Evolutionary conservation across 306 rosid species (phyloP).

Genomic region (Sicyos baderoa): DNA sequence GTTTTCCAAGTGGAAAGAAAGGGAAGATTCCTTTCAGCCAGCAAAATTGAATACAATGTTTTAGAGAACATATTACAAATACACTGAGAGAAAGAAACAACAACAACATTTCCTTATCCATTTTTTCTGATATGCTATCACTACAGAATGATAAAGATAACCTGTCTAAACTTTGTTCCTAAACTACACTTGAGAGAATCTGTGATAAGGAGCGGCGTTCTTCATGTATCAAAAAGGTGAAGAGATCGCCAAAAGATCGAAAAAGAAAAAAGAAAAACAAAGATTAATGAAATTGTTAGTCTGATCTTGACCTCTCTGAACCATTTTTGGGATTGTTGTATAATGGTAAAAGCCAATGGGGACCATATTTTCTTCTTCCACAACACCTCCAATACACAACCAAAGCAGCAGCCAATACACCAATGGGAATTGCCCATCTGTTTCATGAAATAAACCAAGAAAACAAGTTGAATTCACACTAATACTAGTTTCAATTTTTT

Average conservation of each 20-base stretch:
- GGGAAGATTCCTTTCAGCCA: not conserved
- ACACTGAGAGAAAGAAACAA: not conserved
- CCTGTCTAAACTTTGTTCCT: constrained; percentile 8
- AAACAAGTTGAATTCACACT: not conserved
- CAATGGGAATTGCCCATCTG: constrained; percentile 98
- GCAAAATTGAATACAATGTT: constrained; percentile 6
- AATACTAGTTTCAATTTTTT: too few species aligned
- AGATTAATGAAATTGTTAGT: constrained; percentile 29
- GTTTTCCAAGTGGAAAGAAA: not conserved
- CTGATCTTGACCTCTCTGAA: constrained; percentile 58
- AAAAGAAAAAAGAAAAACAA: not conserved
- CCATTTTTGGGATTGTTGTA: constrained; percentile 50
- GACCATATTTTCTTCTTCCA: constrained; percentile 59
- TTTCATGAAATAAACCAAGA: constrained; percentile 19
- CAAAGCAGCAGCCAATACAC: constrained; percentile 35
- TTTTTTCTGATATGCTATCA: not conserved
- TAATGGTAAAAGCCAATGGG: constrained; percentile 67
- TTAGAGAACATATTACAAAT: not conserved
- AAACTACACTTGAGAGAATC: not conserved
- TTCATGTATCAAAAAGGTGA: constrained; percentile 13
- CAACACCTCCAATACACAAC: constrained; percentile 84
- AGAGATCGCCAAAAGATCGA: constrained; percentile 12
- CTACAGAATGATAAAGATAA: not conserved
- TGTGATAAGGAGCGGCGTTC: not conserved
- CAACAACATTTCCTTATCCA: constrained; percentile 7